Percentiles rank a stretch among this genome's conserved stretches.
Conservation (phyloP, 352 stramenopile genomes). For the Aphanomyces cochlioides region DNA sequence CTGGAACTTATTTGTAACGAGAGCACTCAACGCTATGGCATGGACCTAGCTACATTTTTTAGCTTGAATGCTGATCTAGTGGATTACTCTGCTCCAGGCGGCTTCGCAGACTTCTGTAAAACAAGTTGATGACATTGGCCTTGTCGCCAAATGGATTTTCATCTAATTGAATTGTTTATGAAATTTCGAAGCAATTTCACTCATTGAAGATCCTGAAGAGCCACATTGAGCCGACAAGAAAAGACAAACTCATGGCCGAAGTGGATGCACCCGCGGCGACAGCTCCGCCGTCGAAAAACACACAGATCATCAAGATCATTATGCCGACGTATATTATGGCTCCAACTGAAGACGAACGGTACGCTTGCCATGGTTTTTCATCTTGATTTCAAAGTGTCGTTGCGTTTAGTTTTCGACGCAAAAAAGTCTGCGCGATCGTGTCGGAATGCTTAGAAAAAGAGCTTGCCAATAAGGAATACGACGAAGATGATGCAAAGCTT, state of each 20-base stretch:
- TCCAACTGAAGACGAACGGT: slow-evolving; percentile 74
- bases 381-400: background rate
- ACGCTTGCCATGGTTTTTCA: background rate
- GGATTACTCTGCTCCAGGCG: too few relatives aligned
- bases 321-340: slow-evolving; percentile 84
- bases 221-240: too few relatives aligned
- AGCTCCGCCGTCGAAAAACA: slow-evolving; percentile 28
- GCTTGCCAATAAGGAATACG: slow-evolving; percentile 69
- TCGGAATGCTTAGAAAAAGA: slow-evolving; percentile 60
- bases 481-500: slow-evolving; percentile 61
- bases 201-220: too few relatives aligned
- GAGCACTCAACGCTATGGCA: too few relatives aligned
- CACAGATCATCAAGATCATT: slow-evolving; percentile 73
- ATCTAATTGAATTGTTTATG: too few relatives aligned
- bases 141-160: too few relatives aligned
- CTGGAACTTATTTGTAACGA: too few relatives aligned
- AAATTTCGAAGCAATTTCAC: too few relatives aligned
- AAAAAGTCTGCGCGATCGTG: slow-evolving; percentile 72
- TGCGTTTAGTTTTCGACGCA: slow-evolving; percentile 54
- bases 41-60: too few relatives aligned
- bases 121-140: too few relatives aligned
- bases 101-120: too few relatives aligned
- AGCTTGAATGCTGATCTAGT: too few relatives aligned
- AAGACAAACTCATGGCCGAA: slow-evolving; percentile 47
- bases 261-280: slow-evolving; percentile 40